Base-by-base conservation (phyloP, 805 yeast genomes). In the Grigorovia jiainica region DNA sequence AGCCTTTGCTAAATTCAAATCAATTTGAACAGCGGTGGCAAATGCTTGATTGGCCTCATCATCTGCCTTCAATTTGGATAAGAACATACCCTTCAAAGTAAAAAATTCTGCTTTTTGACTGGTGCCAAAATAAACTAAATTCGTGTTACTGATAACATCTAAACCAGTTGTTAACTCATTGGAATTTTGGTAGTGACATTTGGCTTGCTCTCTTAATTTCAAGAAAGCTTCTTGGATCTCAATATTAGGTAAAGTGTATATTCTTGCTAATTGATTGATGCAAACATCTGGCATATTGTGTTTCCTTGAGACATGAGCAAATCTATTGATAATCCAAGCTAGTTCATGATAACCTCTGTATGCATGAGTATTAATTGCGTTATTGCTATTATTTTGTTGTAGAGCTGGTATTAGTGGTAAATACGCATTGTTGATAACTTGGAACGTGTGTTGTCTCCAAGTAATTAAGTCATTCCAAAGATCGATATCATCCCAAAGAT, bases 361-460 rank as follows among this genome's bases (percentile, higher is more conserved):
- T 1, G 96, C 97, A 57, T 87, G 89, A 1, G 97, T 87, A 58
- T 87, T 86, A 24, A 85, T 84, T 51, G 78, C 80, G 37, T 79
- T 78, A 50, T 66, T 73, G 15, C 80, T 79, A 35, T 79, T 76
- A 1, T 72, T 68, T 45, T 82, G 87, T 53, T 86, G 95, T 29
- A 86, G 58, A 2, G 86, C 78, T 1, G 95, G 95, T 46, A 89
- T 82, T 55, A 94, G 72, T 7, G 97, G 97, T 72, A 89, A 74
- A 61, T 92, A 92, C 2, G 86, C 95, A 59, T 84, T 84, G 68
- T 92, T 92, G 52, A 92, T 89, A 20, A 90, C 96, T 49, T 86
- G 89, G 71, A 94, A 92, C 0, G 95, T 97, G 66, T 92, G 97
- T 63, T 92, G 97, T 51, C 99, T 75, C 99, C 99, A 92, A 0